phyloP scores from a whole-genome alignment of 2,329 filamentous ascomycete species.

The Arthrobotrys pseudoclavata region DNA sequence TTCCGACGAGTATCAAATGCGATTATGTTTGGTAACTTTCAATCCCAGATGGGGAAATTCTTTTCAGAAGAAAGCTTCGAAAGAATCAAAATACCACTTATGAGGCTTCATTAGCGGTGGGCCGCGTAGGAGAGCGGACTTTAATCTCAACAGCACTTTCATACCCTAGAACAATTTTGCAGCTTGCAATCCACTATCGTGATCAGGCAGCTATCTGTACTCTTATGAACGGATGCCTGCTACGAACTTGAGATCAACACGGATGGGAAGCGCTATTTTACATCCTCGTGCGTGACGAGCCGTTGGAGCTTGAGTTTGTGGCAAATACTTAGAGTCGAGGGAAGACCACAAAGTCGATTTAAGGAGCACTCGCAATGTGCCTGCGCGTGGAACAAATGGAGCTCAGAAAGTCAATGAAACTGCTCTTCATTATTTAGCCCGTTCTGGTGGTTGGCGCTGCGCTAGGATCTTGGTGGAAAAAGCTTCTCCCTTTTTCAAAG shows the following conservation, averaged over 20 bases:
- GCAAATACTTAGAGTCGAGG: background rate
- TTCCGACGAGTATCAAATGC: background rate
- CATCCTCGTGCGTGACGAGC: background rate
- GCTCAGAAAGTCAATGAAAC: background rate
- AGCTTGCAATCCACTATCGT: background rate
- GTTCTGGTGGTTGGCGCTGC: background rate
- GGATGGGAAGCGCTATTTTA: background rate
- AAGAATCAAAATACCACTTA: background rate
- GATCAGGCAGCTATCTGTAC: background rate
- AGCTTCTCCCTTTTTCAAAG: background rate
- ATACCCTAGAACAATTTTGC: background rate
- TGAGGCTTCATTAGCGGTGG: too few species aligned
- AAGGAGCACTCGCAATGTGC: background rate
- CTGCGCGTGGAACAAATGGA: background rate
- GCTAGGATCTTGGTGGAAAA: background rate
- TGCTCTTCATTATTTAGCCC: constrained; percentile 5
- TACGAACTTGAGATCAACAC: background rate
- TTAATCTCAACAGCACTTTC: background rate
- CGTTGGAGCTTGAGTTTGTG: background rate
- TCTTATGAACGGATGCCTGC: background rate
- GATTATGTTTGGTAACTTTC: background rate
- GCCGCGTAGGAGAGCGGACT: background rate
- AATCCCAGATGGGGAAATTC: background rate
- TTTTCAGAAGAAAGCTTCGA: background rate
- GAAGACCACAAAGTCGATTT: background rate